phyloP scores from a whole-genome alignment of 2,329 filamentous ascomycete genomes.

The Fusarium udum region DNA sequence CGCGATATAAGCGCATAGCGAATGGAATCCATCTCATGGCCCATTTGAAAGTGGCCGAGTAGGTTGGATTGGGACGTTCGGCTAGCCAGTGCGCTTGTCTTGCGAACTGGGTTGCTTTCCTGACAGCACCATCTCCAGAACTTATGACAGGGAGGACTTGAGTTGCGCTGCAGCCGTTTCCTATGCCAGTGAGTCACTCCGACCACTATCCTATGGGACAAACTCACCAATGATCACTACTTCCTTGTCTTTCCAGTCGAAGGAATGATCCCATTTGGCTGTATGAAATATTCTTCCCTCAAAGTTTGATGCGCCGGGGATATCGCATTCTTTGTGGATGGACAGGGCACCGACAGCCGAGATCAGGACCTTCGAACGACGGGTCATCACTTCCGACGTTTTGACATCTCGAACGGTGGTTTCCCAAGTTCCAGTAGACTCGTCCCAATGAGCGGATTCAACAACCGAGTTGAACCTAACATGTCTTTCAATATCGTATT shows the following conservation, averaged over 20 bases:
- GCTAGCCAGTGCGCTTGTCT: slow-evolving; percentile 60
- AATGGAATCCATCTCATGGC: slow-evolving; percentile 40
- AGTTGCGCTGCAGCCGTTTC: slow-evolving; percentile 44
- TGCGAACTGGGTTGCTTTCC: slow-evolving; percentile 57
- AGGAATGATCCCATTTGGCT: slow-evolving; percentile 41
- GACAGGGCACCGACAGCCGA: slow-evolving; percentile 42
- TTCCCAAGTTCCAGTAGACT: slow-evolving; percentile 29
- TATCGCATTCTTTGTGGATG: slow-evolving; percentile 33
- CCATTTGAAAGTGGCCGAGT: slow-evolving; percentile 38
- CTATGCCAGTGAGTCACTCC: not conserved
- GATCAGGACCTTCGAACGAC: slow-evolving; percentile 29
- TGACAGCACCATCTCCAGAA: slow-evolving; percentile 41
- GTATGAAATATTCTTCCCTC: slow-evolving; percentile 39
- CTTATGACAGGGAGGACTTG: slow-evolving; percentile 40
- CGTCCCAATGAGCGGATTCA: slow-evolving; percentile 38
- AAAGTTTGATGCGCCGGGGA: slow-evolving; percentile 34
- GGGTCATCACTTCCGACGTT: not conserved
- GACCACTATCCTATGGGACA: accelerated
- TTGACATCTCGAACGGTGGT: slow-evolving; percentile 19
- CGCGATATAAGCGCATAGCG: slow-evolving; percentile 33
- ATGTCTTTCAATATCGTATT: slow-evolving; percentile 34
- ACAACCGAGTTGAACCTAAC: slow-evolving; percentile 33
- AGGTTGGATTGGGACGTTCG: slow-evolving; percentile 35
- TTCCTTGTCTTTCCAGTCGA: slow-evolving; percentile 39
- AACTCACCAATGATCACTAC: slow-evolving; percentile 37